Evolutionary conservation across 257 asterid genomes (phyloP).

Genomic region (Nicotiana otophora): DNA sequence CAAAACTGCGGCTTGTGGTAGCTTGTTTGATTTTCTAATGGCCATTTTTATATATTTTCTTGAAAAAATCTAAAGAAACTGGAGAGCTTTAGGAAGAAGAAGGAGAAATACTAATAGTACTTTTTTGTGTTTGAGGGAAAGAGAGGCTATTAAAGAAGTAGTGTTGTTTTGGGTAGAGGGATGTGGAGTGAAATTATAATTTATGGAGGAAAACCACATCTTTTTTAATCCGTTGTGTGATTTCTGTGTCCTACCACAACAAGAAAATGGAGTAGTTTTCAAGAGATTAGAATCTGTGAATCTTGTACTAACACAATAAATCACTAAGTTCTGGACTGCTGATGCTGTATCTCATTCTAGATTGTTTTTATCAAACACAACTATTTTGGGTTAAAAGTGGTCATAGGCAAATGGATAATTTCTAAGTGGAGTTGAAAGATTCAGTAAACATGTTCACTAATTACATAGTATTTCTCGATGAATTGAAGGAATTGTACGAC

Average conservation of each 20-base stretch:
- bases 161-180: not conserved
- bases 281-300: not conserved
- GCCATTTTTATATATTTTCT: conserved; percentile 18
- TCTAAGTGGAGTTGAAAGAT: not conserved
- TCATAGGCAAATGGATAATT: not conserved
- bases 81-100: not conserved
- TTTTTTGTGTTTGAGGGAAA: no score
- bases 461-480: not conserved
- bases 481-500: not conserved
- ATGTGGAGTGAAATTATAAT: conserved; percentile 23
- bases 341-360: not conserved
- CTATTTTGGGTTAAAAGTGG: not conserved
- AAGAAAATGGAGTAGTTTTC: not conserved
- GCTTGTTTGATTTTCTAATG: conserved; percentile 28
- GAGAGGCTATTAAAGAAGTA: not conserved
- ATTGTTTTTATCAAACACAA: not conserved
- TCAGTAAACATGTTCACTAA: not conserved
- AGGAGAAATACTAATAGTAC: not conserved
- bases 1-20: conserved; percentile 28
- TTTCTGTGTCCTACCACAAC: not conserved
- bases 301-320: not conserved
- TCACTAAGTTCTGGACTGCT: no score
- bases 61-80: not conserved
- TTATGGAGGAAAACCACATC: conserved; percentile 23
- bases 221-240: not conserved